phyloP scores from a whole-genome alignment of 805 yeast species.

The Kluyveromyces siamensis region DNA sequence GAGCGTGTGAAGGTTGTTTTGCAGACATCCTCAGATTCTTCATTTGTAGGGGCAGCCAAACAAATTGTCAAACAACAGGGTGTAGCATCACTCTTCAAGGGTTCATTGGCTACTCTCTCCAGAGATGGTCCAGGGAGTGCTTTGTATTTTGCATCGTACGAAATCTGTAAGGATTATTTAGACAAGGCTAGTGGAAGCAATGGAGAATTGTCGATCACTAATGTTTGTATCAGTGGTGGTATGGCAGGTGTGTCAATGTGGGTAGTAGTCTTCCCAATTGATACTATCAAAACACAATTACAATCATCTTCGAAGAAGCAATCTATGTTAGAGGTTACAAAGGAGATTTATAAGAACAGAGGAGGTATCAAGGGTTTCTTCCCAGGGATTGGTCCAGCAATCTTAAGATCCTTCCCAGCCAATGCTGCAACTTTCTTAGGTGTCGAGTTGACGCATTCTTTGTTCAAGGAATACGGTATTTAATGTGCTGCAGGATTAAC shows the following conservation, averaged over 20 bases:
- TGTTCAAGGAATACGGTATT: slow-evolving; percentile 29
- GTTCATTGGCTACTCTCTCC: slow-evolving; percentile 85
- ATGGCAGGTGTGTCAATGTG: slow-evolving; percentile 96
- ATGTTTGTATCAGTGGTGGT: slow-evolving; percentile 88
- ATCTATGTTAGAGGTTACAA: slow-evolving; percentile 57
- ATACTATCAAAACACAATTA: slow-evolving; percentile 64
- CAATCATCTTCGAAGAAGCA: slow-evolving; percentile 32
- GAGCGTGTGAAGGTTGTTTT: slow-evolving; percentile 91
- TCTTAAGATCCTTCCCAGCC: slow-evolving; percentile 92
- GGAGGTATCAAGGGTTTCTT: slow-evolving; percentile 88
- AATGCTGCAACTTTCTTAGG: slow-evolving; percentile 98
- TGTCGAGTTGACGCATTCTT: slow-evolving; percentile 65
- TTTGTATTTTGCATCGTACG: slow-evolving; percentile 90
- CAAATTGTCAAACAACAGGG: slow-evolving; percentile 77
- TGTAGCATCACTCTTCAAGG: slow-evolving; percentile 74
- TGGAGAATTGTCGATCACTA: slow-evolving; percentile 53
- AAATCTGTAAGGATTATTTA: slow-evolving; percentile 57
- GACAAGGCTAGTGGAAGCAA: slow-evolving; percentile 36
- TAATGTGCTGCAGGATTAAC: background rate
- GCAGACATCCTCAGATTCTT: slow-evolving; percentile 52
- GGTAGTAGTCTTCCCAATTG: slow-evolving; percentile 92
- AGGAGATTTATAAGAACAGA: slow-evolving; percentile 48
- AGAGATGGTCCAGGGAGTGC: slow-evolving; percentile 99
- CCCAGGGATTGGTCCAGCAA: slow-evolving; percentile 97
- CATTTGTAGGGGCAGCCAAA: slow-evolving; percentile 38